phyloP scores from a whole-genome alignment of 345 rosid species.

The Syzygium grande region DNA sequence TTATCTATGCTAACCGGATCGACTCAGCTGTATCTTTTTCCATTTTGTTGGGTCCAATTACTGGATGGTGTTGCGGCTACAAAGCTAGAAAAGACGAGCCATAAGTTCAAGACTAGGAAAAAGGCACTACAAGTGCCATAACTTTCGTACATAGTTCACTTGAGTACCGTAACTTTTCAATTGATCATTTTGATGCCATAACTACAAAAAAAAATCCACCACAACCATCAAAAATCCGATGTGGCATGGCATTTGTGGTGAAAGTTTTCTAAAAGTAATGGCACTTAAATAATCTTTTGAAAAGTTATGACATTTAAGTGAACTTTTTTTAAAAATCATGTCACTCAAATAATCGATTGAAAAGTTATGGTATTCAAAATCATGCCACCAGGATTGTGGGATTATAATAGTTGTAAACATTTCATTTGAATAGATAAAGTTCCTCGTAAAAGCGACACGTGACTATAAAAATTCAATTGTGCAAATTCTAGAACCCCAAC shows the following conservation, averaged over 20 bases:
- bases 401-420: background rate
- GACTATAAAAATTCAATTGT: background rate
- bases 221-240: background rate
- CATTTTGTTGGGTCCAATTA: background rate
- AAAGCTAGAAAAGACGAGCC: background rate
- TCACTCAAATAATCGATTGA: background rate
- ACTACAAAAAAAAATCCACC: background rate
- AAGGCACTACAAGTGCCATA: background rate
- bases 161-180: background rate
- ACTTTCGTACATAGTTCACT: background rate
- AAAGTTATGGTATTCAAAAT: background rate
- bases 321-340: background rate
- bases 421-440: background rate
- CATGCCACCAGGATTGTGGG: background rate
- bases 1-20: background rate
- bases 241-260: background rate
- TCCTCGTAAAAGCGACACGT: background rate
- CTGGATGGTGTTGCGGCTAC: fast-evolving
- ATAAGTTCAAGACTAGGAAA: background rate
- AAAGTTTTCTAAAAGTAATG: background rate
- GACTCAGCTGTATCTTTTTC: background rate
- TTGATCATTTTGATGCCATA: background rate
- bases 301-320: background rate
- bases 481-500: background rate
- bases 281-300: background rate